Conservation (phyloP, 2,329 filamentous ascomycete species). For the Fusarium sp. region DNA sequence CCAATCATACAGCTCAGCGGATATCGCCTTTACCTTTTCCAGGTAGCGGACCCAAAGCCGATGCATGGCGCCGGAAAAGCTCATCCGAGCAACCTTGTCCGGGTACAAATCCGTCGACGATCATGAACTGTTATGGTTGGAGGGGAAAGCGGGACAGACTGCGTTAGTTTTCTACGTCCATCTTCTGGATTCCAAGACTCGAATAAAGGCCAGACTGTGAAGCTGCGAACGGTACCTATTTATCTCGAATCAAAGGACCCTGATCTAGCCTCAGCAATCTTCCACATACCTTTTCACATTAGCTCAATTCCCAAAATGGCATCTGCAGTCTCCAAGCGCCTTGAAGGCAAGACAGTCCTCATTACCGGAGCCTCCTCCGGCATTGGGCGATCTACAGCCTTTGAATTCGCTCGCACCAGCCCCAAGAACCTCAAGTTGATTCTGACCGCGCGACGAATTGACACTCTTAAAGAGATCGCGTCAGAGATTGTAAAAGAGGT, state of each 20-base stretch:
- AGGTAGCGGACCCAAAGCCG: slow-evolving; percentile 19
- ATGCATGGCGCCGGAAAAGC: slow-evolving; percentile 20
- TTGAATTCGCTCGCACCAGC: slow-evolving; percentile 91
- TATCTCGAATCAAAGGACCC: neutral
- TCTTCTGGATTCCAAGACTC: neutral
- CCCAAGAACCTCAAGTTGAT: slow-evolving; percentile 86
- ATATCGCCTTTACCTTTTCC: slow-evolving; percentile 29
- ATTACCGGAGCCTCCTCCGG: slow-evolving; percentile 94
- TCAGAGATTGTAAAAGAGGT: slow-evolving; percentile 83
- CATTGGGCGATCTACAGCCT: slow-evolving; percentile 84
- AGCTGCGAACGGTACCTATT: neutral
- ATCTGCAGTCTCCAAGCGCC: slow-evolving; percentile 80
- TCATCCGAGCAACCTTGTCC: neutral
- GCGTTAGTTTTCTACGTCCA: slow-evolving; percentile 1
- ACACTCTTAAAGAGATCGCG: slow-evolving; percentile 82
- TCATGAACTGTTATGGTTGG: slow-evolving; percentile 4
- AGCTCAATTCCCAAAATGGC: slow-evolving; percentile 57
- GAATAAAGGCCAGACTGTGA: neutral
- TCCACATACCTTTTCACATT: no score
- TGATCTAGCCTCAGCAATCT: fast-evolving
- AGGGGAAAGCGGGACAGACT: slow-evolving; percentile 17
- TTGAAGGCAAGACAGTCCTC: slow-evolving; percentile 91
- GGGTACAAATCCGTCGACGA: slow-evolving; percentile 14
- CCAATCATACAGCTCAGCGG: neutral
- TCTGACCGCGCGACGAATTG: slow-evolving; percentile 86